Percentiles rank a stretch among this genome's conserved stretches.
phyloP scores from a whole-genome alignment of 176 grass and related monocot genomes.

The Aegilops bicornis region DNA sequence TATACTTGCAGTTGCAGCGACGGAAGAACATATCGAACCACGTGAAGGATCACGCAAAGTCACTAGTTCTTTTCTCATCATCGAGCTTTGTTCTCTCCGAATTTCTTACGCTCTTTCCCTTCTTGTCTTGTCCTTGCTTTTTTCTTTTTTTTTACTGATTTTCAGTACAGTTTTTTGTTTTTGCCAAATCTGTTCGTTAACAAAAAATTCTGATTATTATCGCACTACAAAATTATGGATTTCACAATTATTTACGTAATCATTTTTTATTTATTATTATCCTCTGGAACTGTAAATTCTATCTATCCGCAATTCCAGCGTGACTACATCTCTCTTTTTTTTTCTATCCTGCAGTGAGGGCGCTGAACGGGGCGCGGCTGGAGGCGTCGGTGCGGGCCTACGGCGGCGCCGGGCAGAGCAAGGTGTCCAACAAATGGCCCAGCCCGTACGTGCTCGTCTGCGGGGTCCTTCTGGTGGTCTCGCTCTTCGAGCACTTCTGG shows the following conservation, averaged over 20 bases:
- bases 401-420: slow-evolving; percentile 26
- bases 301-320: too few species aligned
- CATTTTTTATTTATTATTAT: too few species aligned
- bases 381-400: slow-evolving; percentile 81
- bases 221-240: too few species aligned
- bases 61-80: background rate
- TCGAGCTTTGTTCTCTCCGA: background rate
- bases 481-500: slow-evolving; percentile 78
- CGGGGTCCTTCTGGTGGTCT: slow-evolving; percentile 53
- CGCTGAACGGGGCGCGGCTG: slow-evolving; percentile 73
- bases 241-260: too few species aligned
- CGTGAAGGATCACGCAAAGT: slow-evolving; percentile 5
- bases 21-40: background rate
- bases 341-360: slow-evolving; percentile 50
- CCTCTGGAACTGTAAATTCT: too few species aligned
- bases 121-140: background rate
- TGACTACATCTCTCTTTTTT: background rate
- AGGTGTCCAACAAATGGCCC: slow-evolving; percentile 72
- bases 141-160: background rate
- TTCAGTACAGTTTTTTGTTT: background rate
- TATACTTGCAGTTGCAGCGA: too few species aligned
- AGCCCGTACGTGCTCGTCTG: slow-evolving; percentile 73
- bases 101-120: background rate
- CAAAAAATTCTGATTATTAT: too few species aligned
- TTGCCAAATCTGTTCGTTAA: background rate